Evolutionary conservation across 2,329 filamentous ascomycete species (phyloP).

Genomic region (Stachybotrys elegans): DNA sequence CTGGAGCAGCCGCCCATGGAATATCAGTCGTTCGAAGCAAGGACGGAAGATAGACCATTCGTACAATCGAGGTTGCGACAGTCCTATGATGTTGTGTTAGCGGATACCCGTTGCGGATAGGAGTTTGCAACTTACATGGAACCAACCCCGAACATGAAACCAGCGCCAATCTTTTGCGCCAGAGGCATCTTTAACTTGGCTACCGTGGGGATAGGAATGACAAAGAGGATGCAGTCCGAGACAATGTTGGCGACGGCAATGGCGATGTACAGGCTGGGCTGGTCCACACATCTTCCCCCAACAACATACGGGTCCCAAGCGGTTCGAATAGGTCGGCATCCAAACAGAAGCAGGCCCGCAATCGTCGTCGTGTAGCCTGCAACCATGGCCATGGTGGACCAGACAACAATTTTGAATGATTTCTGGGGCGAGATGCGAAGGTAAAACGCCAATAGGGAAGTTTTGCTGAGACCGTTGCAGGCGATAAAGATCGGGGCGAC

Average conservation of each 20-base stretch:
- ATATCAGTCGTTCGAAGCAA: constrained; percentile 19
- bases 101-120: constrained; percentile 11
- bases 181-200: constrained; percentile 35
- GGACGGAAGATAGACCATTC: constrained; percentile 18
- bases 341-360: constrained; percentile 17
- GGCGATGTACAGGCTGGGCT: constrained; percentile 40
- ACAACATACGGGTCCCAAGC: constrained; percentile 16
- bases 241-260: constrained; percentile 42
- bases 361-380: constrained; percentile 21
- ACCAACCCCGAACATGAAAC: constrained; percentile 38
- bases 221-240: constrained; percentile 40
- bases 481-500: constrained; percentile 24
- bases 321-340: constrained; percentile 16
- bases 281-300: constrained; percentile 33
- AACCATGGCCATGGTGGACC: constrained; percentile 22
- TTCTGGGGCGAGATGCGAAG: constrained; percentile 27
- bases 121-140: constrained; percentile 17
- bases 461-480: constrained; percentile 28
- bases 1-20: constrained; percentile 22
- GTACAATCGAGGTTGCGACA: constrained; percentile 24
- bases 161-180: constrained; percentile 38
- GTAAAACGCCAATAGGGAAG: constrained; percentile 32
- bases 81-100: constrained; percentile 15
- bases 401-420: constrained; percentile 24
- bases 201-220: constrained; percentile 40